Evolutionary conservation across 1,139 yeast species (phyloP), one percentile per base, ranked within the genome.

Genomic region (Geotrichum phurueaensis): DNA sequence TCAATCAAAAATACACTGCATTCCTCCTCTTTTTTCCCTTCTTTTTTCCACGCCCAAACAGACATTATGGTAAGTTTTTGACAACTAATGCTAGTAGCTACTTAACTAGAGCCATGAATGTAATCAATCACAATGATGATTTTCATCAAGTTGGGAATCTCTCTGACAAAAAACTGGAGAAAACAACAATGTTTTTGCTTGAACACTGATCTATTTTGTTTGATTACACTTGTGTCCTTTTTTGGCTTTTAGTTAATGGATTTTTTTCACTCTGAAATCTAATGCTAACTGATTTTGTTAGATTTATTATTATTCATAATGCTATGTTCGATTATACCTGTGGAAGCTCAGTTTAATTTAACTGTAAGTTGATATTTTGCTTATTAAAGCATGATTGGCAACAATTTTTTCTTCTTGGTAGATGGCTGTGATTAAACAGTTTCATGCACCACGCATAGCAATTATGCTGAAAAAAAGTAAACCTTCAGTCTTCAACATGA

Each of bases 381-480:
- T 4, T 27, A 20, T 51, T n/a, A 58, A 52, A 1, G 13, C 25
- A 39, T 39, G 13, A 23, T 29, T 12, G n/a, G 9, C 36, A 23
- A 22, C 7, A 48, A 2, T 20, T 3, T 20, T 25, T 10, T 48
- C 7, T 48, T 10, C 9, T 48, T 48, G 27, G 22, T 48, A 12
- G 25, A 18, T 27, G 61, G 66, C 68, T 45, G 68, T 70, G 75
- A 72, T 71, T 70, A 68, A 62, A 64, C 54, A 60, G 65, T 66
- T 70, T 71, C 74, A 71, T 71, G 74, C 74, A 71, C 74, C 74
- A 71, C 74, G 66, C 74, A 62, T 64, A 71, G 65, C 60, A 63
- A 52, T 55, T 56, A 29, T 62, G 64, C 50, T 60, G 67, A 64
- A 67, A 62, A 65, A 64, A 61, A 36, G 63, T 59, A 58, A 67